These are phyloP conservation scores for Sphagnum tenellum DNA, from an alignment of 225 moss, liverwort and hornwort genomes.

Conservation along the genomic window DNA sequence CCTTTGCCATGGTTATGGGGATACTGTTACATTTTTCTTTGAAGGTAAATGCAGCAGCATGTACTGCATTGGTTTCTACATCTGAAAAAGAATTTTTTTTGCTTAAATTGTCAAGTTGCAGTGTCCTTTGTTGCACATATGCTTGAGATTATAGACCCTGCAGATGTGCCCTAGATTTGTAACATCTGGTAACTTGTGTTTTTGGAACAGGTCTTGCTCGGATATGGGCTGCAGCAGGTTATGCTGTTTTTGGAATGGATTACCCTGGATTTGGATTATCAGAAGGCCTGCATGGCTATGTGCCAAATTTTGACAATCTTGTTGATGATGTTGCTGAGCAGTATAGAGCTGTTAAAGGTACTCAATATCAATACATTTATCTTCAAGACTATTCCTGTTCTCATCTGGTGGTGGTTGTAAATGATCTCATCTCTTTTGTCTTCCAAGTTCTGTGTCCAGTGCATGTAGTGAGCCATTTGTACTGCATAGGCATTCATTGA, in stretches of 20 bases:
- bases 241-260: conserved; percentile 86
- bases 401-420: no score
- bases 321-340: conserved; percentile 76
- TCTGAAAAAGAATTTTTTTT: neutral
- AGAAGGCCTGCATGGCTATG: conserved; percentile 65
- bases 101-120: neutral
- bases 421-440: no score
- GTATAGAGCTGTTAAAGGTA: conserved; percentile 56
- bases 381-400: no score
- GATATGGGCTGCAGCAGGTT: conserved; percentile 52
- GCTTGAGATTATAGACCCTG: neutral
- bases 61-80: neutral
- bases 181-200: neutral
- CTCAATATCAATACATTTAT: neutral
- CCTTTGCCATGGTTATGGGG: conserved; percentile 88
- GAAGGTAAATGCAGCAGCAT: conserved; percentile 42
- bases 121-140: neutral
- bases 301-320: conserved; percentile 60
- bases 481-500: no score
- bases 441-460: no score
- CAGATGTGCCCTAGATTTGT: neutral
- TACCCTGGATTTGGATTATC: conserved; percentile 83
- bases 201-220: conserved; percentile 49
- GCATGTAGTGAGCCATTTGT: no score
- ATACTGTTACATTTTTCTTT: conserved; percentile 62